Base-by-base conservation (phyloP, 1,139 yeast species). In the Hansenula lynferdii region DNA sequence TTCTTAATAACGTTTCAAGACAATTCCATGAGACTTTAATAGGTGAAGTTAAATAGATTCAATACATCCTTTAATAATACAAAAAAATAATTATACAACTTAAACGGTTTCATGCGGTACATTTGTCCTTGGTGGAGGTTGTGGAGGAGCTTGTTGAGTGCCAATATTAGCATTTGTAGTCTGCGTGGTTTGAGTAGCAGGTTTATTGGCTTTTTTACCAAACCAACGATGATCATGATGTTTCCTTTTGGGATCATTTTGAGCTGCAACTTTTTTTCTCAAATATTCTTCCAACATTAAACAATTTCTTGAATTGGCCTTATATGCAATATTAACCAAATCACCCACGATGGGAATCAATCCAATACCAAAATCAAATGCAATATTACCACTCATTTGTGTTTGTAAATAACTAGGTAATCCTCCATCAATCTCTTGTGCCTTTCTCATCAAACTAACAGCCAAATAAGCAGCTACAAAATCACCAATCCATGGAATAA, bases 321-420 rank as follows among this genome's bases (percentile, higher is more conserved):
- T 82, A 61, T 82, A 85, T 26, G 80, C 69, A 22, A 85, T 77
- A 44, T 76, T 77, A 36, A 80, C 67, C 35, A 84, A 60, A 52
- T 80, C 87, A 12, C 95, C 95, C 16, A 85, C 75, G 23, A 85
- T 46, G 0, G 95, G 95, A 31, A 83, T 73, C 51, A 85, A 63
- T 0, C 92, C 90, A 38, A 85, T 63, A 2, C 71, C 73, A 53
- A 84, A 84, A 57, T 85, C 95, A 42, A 83, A 60, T 15, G 67
- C 61, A 12, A 84, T 69, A 50, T 85, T 85, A 22, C 72, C 67
- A 57, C 74, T 62, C 92, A 85, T 83, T 47, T 69, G 67, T 38
- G 73, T 65, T 41, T 68, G 65, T 26, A 80, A 49, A 18, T 54
- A 54, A 1, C 61, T 42, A 0, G 90, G 85, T 34, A 85, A 61